phyloP scores from a whole-genome alignment of 495 filamentous ascomycete genomes.

The Neurospora cerealis region DNA sequence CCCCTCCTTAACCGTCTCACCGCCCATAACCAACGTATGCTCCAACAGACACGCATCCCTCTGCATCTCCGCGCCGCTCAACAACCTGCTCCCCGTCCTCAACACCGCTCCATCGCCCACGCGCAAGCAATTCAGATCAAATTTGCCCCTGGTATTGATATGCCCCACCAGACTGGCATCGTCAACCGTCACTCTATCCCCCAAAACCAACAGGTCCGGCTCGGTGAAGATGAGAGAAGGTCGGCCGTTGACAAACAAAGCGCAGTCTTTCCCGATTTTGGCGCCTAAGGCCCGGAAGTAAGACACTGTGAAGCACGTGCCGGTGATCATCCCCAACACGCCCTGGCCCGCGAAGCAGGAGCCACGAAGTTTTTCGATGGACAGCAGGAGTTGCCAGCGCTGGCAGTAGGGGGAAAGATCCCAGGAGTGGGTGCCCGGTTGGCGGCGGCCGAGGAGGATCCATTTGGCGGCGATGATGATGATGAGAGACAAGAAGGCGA shows the following conservation, averaged over 20 bases:
- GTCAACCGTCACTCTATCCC: conserved; percentile 35
- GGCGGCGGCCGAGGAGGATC: conserved; percentile 31
- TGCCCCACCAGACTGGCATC: conserved; percentile 39
- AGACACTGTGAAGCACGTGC: conserved; percentile 25
- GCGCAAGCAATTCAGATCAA: conserved; percentile 30
- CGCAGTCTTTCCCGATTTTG: conserved; percentile 34
- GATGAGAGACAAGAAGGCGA: conserved; percentile 23
- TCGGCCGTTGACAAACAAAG: conserved; percentile 33
- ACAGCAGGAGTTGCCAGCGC: conserved; percentile 35
- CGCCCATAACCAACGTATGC: conserved; percentile 37
- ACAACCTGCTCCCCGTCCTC: conserved; percentile 30
- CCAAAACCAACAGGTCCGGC: conserved; percentile 36
- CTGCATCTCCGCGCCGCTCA: conserved; percentile 34
- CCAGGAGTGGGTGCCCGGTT: conserved; percentile 36
- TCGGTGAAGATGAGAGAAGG: conserved; percentile 39
- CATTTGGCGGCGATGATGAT: conserved; percentile 31
- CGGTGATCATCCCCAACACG: conserved; percentile 32
- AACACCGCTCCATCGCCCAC: conserved; percentile 36
- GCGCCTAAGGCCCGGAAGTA: conserved; percentile 38
- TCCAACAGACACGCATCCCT: conserved; percentile 35
- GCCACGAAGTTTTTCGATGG: conserved; percentile 32
- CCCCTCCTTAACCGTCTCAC: conserved; percentile 34
- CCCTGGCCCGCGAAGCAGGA: conserved; percentile 32
- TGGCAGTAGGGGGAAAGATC: conserved; percentile 16
- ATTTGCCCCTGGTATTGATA: conserved; percentile 23